Conservation (phyloP, 106 monocot species). For the Triglochin maritima region DNA sequence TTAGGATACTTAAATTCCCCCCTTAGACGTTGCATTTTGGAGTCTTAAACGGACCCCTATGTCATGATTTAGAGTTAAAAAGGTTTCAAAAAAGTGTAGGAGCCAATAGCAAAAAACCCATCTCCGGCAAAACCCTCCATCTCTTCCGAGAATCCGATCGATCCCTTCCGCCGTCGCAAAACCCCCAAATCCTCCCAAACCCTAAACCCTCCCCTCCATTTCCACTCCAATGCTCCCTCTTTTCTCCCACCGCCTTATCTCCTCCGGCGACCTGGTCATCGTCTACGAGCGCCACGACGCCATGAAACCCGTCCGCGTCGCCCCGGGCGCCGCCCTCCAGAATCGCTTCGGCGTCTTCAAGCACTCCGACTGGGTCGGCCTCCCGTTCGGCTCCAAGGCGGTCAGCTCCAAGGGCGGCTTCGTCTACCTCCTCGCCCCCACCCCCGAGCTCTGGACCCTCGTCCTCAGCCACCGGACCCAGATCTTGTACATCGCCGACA, state of each 20-base stretch:
- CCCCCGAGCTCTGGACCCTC: slow-evolving; percentile 91
- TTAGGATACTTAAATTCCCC: no score
- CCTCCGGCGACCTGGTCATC: slow-evolving; percentile 68
- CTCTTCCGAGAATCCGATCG: no score
- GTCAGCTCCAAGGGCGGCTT: slow-evolving; percentile 61
- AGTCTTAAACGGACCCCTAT: no score
- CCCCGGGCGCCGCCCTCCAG: slow-evolving; percentile 40
- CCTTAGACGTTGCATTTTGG: no score
- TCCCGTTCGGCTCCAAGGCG: slow-evolving; percentile 69
- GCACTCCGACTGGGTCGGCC: slow-evolving; percentile 91
- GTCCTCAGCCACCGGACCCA: slow-evolving; percentile 89
- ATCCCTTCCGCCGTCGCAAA: no score
- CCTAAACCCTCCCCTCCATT: slow-evolving; percentile 17
- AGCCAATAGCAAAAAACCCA: no score
- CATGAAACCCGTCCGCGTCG: slow-evolving; percentile 64
- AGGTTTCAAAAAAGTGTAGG: no score
- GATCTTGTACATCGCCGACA: slow-evolving; percentile 86
- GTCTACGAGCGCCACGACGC: slow-evolving; percentile 83
- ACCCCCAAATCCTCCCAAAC: slow-evolving; percentile 19
- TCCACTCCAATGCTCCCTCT: slow-evolving; percentile 4
- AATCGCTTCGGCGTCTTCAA: slow-evolving; percentile 88
- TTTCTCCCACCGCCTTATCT: slow-evolving; percentile 38
- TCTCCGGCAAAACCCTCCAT: no score
- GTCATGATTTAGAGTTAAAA: no score
- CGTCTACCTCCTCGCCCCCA: slow-evolving; percentile 73